These are phyloP conservation scores for Gossypium laxum DNA, from an alignment of 441 rosid species.

Conservation along the genomic window DNA sequence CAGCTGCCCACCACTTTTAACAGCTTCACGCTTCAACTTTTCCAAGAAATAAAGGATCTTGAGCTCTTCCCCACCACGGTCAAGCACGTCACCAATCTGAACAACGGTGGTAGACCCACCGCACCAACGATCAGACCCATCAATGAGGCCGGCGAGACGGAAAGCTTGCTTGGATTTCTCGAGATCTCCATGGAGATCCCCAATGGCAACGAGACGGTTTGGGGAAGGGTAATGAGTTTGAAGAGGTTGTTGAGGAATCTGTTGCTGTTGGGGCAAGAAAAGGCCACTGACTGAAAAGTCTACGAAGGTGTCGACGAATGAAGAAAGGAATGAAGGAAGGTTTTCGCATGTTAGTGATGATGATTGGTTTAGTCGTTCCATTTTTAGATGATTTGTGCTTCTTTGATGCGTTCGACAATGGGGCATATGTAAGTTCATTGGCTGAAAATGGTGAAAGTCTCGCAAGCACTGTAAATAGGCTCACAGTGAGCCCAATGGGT, in stretches of 20 bases:
- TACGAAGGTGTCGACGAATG: constrained; percentile 70
- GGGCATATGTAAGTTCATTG: neutral
- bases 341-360: constrained; percentile 26
- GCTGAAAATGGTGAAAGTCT: neutral
- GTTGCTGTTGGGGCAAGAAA: constrained; percentile 35
- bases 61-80: constrained; percentile 71
- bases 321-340: constrained; percentile 42
- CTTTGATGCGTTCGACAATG: neutral
- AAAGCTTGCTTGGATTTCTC: constrained; percentile 56
- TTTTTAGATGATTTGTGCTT: neutral
- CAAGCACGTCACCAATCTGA: constrained; percentile 73
- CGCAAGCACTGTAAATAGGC: neutral
- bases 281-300: constrained; percentile 58
- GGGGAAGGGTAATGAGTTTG: constrained; percentile 38
- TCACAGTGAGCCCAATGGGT: neutral
- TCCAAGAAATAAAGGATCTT: constrained; percentile 65
- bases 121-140: constrained; percentile 46
- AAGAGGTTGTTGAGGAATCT: constrained; percentile 1
- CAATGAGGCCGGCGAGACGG: constrained; percentile 57
- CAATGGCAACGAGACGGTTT: constrained; percentile 62
- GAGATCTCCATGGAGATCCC: constrained; percentile 81
- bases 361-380: neutral
- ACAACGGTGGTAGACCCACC: constrained; percentile 72
- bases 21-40: constrained; percentile 65
- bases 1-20: constrained; percentile 47